A percentile compares a stretch with the other conserved stretches of the same genome.
phyloP scores from a whole-genome alignment of 306 rosid genomes.

The Inga oerstediana region DNA sequence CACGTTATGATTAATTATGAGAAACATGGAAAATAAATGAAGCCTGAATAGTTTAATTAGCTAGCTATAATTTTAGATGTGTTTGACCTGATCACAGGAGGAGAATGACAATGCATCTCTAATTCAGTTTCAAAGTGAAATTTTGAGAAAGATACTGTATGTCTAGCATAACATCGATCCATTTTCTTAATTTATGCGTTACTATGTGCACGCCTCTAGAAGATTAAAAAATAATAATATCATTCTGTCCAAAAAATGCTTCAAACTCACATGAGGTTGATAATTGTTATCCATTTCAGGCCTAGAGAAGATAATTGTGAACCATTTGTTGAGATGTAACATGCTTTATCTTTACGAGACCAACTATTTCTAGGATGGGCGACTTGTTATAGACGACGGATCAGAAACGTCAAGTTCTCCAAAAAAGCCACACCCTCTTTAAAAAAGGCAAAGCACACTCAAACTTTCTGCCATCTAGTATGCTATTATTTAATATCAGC shows the following conservation, averaged over 20 bases:
- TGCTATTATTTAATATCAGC: too few relatives aligned
- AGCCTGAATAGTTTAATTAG: too few relatives aligned
- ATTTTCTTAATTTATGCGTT: neutral
- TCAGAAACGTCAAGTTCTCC: neutral
- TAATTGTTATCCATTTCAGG: neutral
- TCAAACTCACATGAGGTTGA: neutral
- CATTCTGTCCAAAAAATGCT: neutral
- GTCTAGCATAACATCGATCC: neutral
- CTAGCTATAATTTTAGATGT: too few relatives aligned
- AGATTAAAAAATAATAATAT: neutral
- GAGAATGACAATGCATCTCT: too few relatives aligned
- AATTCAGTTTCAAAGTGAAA: too few relatives aligned
- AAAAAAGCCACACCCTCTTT: neutral
- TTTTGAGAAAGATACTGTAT: too few relatives aligned
- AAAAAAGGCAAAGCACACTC: neutral
- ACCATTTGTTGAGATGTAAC: neutral
- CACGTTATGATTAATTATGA: too few relatives aligned
- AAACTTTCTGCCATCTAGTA: neutral
- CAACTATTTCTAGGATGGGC: neutral
- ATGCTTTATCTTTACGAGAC: neutral
- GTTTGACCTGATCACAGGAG: too few relatives aligned
- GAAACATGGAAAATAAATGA: too few relatives aligned
- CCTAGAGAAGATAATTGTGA: too few relatives aligned
- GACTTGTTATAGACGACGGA: neutral
- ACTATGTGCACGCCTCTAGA: neutral